These are phyloP conservation scores for Silene conica DNA, from an alignment of 148 eudicot species.

Conservation along the genomic window DNA sequence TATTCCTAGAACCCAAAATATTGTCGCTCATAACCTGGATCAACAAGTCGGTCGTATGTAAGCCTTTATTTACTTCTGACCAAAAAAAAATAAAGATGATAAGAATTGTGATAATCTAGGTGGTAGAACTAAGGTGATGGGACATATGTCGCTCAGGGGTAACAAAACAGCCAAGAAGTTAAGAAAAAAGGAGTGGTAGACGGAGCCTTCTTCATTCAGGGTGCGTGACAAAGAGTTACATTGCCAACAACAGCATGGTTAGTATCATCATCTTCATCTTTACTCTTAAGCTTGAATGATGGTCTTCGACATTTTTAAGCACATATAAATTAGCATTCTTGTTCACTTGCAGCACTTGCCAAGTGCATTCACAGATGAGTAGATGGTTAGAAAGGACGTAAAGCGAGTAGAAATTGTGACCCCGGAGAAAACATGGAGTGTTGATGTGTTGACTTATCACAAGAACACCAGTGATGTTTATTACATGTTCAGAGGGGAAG, in stretches of 20 bases:
- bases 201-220: not conserved
- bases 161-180: not conserved
- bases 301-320: not conserved
- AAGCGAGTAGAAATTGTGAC: not conserved
- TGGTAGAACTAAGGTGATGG: not conserved
- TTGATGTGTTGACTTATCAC: no score
- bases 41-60: no score
- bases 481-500: no score
- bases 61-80: no score
- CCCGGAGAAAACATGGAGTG: not conserved
- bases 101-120: no score
- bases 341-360: constrained; percentile 16
- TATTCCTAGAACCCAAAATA: no score
- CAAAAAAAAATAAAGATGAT: no score
- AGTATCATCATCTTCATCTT: not conserved
- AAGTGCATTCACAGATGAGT: not conserved
- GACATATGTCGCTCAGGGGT: no score
- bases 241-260: not conserved
- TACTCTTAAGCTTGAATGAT: no score
- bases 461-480: no score
- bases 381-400: not conserved
- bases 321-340: not conserved
- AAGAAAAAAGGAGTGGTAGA: not conserved
- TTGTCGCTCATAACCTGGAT: no score
- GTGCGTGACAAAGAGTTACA: not conserved